Evolutionary conservation across 1,139 yeast species (phyloP).

Genomic region (Saccharomyces hybrid): DNA sequence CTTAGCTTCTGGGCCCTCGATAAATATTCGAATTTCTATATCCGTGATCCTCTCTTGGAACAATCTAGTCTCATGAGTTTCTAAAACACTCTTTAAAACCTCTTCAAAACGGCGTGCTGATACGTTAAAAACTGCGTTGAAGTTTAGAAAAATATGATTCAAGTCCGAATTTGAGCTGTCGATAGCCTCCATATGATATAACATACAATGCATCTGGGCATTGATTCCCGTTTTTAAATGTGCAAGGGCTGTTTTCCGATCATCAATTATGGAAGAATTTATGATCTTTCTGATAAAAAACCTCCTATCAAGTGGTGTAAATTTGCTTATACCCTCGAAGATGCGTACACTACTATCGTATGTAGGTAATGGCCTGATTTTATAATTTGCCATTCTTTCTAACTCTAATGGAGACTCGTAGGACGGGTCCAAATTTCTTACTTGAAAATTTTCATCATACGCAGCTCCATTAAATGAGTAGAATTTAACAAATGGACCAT

Average conservation of each 20-base stretch:
- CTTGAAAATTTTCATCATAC: slow-evolving; percentile 71
- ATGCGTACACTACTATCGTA: slow-evolving; percentile 95
- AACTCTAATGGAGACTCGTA: slow-evolving; percentile 92
- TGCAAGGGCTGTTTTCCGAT: slow-evolving; percentile 82
- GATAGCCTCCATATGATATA: slow-evolving; percentile 86
- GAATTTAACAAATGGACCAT: slow-evolving; percentile 84
- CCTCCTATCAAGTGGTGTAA: slow-evolving; percentile 83
- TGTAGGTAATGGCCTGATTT: slow-evolving; percentile 85
- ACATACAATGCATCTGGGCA: slow-evolving; percentile 83
- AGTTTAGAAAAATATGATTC: slow-evolving; percentile 91
- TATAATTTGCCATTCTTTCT: slow-evolving; percentile 83
- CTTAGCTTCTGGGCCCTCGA: slow-evolving; percentile 78
- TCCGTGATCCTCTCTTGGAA: slow-evolving; percentile 95
- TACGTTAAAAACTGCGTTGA: slow-evolving; percentile 85
- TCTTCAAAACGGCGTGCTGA: slow-evolving; percentile 90
- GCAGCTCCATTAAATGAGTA: slow-evolving; percentile 86
- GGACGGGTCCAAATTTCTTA: slow-evolving; percentile 95
- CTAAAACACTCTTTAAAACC: slow-evolving; percentile 92
- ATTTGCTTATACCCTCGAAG: slow-evolving; percentile 89
- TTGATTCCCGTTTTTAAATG: slow-evolving; percentile 94
- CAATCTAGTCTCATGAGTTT: slow-evolving; percentile 88
- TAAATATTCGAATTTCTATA: slow-evolving; percentile 90
- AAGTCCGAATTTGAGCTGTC: slow-evolving; percentile 89
- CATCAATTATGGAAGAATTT: slow-evolving; percentile 85
- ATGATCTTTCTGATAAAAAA: slow-evolving; percentile 92